These are phyloP conservation scores for Gnomoniopsis smithogilvyi DNA, from an alignment of 2,329 filamentous ascomycete genomes.

Conservation along the genomic window DNA sequence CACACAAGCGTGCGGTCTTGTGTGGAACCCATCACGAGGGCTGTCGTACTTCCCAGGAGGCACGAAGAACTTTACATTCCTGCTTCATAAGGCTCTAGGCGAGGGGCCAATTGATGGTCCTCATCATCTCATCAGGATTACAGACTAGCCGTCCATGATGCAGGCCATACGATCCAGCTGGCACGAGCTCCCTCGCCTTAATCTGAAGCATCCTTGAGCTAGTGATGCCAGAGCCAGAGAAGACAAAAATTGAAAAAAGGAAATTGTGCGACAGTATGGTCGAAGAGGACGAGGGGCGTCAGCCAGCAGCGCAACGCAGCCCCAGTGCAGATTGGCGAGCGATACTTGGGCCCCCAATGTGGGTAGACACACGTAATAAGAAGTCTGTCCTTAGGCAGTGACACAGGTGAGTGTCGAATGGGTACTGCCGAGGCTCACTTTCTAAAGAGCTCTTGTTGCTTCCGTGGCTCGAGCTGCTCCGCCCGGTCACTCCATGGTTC, in stretches of 20 bases:
- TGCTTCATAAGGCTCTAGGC: neutral
- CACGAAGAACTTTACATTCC: too few relatives aligned
- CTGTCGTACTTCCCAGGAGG: too few relatives aligned
- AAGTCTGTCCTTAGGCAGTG: neutral
- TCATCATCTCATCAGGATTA: neutral
- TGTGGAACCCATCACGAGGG: neutral
- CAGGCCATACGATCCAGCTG: neutral
- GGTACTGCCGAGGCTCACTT: too few relatives aligned
- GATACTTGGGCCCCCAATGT: neutral
- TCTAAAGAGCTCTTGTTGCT: too few relatives aligned
- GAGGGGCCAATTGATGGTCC: neutral
- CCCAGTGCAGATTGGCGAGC: neutral
- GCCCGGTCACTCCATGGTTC: neutral
- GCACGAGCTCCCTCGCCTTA: too few relatives aligned
- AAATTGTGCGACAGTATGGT: neutral
- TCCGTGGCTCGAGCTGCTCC: neutral
- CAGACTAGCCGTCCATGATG: neutral
- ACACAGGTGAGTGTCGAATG: too few relatives aligned
- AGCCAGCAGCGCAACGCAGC: neutral
- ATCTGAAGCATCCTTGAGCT: neutral
- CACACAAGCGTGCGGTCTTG: neutral
- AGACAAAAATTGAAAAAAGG: neutral
- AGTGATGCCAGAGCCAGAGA: neutral
- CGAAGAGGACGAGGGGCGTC: neutral
- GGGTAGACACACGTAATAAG: too few relatives aligned